Percentiles rank a stretch among this genome's conserved stretches.
Conservation (phyloP, 2,329 filamentous ascomycete species). For the Aplosporella prunicola region DNA sequence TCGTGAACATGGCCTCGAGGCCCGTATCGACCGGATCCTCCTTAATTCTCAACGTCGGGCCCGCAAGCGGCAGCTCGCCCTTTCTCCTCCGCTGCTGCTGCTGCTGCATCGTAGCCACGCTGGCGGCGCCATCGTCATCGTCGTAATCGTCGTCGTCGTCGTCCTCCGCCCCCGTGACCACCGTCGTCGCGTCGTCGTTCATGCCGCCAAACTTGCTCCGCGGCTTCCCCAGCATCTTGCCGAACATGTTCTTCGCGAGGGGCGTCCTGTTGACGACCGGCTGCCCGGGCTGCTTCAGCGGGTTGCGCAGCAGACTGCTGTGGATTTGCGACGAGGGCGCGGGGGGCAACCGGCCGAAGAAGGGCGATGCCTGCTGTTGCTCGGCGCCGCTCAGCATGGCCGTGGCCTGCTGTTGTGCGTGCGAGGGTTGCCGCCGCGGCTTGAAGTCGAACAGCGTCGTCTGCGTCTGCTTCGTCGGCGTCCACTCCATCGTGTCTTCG, state of each 20-base stretch:
- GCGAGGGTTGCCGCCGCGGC: conserved; percentile 2
- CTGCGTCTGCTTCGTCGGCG: conserved; percentile 44
- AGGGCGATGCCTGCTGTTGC: conserved; percentile 41
- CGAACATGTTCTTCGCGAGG: conserved; percentile 44
- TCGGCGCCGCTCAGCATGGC: conserved; percentile 16
- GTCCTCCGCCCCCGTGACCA: neutral
- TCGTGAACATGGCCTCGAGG: conserved; percentile 15
- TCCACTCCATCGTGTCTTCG: conserved; percentile 65
- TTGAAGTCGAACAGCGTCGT: conserved; percentile 8
- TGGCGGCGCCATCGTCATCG: conserved; percentile 3
- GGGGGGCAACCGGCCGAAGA: conserved; percentile 61
- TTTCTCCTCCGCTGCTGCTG: neutral
- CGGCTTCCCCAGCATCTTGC: conserved; percentile 20
- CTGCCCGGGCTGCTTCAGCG: conserved; percentile 44
- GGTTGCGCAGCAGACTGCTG: conserved; percentile 46
- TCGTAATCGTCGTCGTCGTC: neutral
- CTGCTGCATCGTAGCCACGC: conserved; percentile 1
- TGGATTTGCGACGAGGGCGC: conserved; percentile 59
- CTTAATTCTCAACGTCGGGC: conserved; percentile 6
- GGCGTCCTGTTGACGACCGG: conserved; percentile 39
- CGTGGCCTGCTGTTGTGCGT: conserved; percentile 15
- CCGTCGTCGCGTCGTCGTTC: neutral
- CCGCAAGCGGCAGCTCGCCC: conserved; percentile 3
- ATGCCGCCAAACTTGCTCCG: too few species aligned
- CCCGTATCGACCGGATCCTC: conserved; percentile 14